A percentile compares a stretch with the other conserved stretches of the same genome.
Conservation (phyloP, 768 basidiomycete species). For the Serpula lacrymans region DNA sequence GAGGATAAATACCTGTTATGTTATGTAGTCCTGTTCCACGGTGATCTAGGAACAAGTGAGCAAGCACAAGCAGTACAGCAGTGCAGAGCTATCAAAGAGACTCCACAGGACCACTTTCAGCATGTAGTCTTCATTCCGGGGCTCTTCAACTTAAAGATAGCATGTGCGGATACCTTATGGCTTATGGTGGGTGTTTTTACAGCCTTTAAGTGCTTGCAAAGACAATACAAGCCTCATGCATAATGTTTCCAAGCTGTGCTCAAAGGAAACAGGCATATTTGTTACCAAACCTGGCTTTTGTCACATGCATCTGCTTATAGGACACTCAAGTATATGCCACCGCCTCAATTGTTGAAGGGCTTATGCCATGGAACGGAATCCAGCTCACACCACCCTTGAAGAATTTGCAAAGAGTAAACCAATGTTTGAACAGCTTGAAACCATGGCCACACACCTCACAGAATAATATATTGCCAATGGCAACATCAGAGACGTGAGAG, state of each 20-base stretch:
- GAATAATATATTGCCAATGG: too few species aligned
- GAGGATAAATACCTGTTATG: too few species aligned
- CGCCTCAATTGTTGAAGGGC: conserved; percentile 28
- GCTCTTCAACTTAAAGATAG: conserved; percentile 35
- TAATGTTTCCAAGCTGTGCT: conserved; percentile 18
- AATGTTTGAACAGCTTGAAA: conserved; percentile 22
- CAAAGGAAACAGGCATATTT: conserved; percentile 30
- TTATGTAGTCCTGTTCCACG: conserved; percentile 15
- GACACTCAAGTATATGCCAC: conserved; percentile 21
- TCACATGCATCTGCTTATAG: conserved; percentile 31
- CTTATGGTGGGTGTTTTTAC: conserved; percentile 11
- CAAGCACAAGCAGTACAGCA: conserved; percentile 8
- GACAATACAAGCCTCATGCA: conserved; percentile 13
- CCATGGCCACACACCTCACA: too few species aligned
- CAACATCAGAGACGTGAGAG: too few species aligned
- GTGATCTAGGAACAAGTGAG: conserved; percentile 20
- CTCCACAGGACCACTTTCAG: conserved; percentile 27
- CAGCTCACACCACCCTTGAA: conserved; percentile 2
- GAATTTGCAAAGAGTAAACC: conserved; percentile 4
- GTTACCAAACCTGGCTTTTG: conserved; percentile 30
- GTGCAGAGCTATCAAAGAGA: conserved; percentile 22
- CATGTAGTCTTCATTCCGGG: conserved; percentile 30
- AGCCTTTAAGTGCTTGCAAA: neutral
- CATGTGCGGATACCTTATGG: conserved; percentile 21
- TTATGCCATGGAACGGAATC: conserved; percentile 10